Evolutionary conservation across 2,329 filamentous ascomycete species (phyloP).

Genomic region (Fusarium pilosicola): DNA sequence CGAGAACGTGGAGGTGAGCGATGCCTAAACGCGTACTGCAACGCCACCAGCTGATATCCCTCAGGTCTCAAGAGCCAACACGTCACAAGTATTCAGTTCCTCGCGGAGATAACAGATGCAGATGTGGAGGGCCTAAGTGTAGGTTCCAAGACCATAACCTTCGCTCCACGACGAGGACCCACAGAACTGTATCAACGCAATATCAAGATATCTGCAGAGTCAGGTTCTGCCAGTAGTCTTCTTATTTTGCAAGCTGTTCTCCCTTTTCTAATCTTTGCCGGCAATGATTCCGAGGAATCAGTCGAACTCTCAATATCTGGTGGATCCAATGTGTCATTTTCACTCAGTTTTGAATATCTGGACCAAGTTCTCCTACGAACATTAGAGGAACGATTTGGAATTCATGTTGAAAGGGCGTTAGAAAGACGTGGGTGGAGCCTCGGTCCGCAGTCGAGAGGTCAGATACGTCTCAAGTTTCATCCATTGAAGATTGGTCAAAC

Average conservation of each 20-base stretch:
- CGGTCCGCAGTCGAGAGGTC: conserved; percentile 55
- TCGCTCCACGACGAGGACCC: conserved; percentile 54
- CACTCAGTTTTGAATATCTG: conserved; percentile 69
- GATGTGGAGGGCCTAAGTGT: conserved; percentile 60
- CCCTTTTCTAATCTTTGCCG: conserved; percentile 66
- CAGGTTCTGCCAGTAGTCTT: conserved; percentile 63
- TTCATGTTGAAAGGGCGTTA: conserved; percentile 58
- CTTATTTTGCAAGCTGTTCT: conserved; percentile 70
- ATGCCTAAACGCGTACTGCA: not conserved
- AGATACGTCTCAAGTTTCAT: conserved; percentile 55
- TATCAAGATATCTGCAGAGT: conserved; percentile 61
- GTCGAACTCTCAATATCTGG: conserved; percentile 64
- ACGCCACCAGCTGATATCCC: conserved; percentile 3
- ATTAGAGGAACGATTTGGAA: conserved; percentile 61
- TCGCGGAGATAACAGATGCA: conserved; percentile 63
- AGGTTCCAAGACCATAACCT: conserved; percentile 62
- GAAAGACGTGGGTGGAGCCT: conserved; percentile 62
- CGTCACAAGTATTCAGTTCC: conserved; percentile 64
- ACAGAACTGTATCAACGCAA: conserved; percentile 53
- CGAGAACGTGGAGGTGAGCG: conserved; percentile 50
- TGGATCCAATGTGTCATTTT: conserved; percentile 68
- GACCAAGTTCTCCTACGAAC: conserved; percentile 69
- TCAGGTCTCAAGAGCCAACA: conserved; percentile 70
- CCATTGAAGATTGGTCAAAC: conserved; percentile 49
- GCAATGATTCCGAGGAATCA: conserved; percentile 54